Base-by-base conservation (phyloP, 768 basidiomycete genomes). In the Calocera cornea region DNA sequence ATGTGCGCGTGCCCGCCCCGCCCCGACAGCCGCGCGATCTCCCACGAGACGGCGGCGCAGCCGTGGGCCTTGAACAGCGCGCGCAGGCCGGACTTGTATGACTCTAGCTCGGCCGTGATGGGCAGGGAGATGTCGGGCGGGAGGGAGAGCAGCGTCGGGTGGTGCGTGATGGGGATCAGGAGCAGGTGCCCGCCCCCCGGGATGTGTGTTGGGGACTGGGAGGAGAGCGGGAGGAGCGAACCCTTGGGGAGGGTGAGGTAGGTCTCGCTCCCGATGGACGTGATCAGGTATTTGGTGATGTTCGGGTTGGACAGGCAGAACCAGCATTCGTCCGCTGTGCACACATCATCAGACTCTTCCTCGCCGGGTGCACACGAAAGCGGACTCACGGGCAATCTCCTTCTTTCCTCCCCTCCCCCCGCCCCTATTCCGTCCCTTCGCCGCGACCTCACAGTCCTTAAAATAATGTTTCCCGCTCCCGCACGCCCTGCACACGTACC, bases 171-270 rank as follows among this genome's bases (percentile, higher is more conserved):
- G 16, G 92, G 92, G 31, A 97, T 88, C 67, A 98, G 89, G 41
- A 99, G 83, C 40, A 95, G 87, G 75, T 99, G 97, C 0, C 97
- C 97, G 24, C 97, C 97, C 22, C 97, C 97, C 1, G 97, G 97
- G 24, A 98, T 88, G 17, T 74, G 75, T 38, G 72, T 67, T 38
- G 68, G 70, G 74, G 71, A 70, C 77, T 70, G 71, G 14, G 84
- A 81, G 50, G 87, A 86, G 5, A 93, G 95, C 19, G 91, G 90
- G 49, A 92, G 83, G 47, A 98, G 87, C 75, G 95, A 93, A 1
- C 97, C 97, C 75, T 97, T 98, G 0, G 97, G 90, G n/a, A 98
- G 79, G 0, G 97, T 95, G 64, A 97, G 78, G 78, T 99, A 99
- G 73, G 91, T 92, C 76, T 99, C 97, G 5, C 81, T 76, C 16